phyloP scores from a whole-genome alignment of 192 early-diverging fungal species.

The Entrophospora sp. region DNA sequence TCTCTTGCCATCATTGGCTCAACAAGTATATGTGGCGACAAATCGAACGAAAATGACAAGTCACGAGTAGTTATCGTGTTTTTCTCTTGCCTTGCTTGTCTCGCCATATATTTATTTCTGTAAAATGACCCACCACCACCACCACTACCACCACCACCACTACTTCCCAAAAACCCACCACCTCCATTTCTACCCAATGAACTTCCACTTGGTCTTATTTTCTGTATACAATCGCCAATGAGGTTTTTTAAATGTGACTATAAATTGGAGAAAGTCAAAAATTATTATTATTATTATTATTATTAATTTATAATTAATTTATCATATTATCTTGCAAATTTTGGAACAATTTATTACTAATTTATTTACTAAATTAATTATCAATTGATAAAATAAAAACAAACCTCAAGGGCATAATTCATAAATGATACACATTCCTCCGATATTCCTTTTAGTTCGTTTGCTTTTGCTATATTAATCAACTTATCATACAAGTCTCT shows the following conservation, averaged over 20 bases:
- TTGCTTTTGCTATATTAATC: constrained; percentile 2
- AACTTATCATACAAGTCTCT: neutral
- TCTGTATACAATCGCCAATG: constrained; percentile 7
- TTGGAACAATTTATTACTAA: neutral
- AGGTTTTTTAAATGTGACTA: constrained; percentile 14
- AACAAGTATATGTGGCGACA: constrained; percentile 17
- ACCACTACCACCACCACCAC: neutral
- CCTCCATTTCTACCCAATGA: neutral
- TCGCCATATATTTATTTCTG: neutral
- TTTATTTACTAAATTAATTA: neutral
- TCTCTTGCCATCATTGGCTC: neutral
- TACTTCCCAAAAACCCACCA: neutral
- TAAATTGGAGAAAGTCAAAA: neutral
- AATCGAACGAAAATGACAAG: constrained; percentile 9
- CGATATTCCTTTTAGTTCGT: neutral
- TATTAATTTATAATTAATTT: neutral
- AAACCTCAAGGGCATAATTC: constrained; percentile 11
- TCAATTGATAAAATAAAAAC: neutral
- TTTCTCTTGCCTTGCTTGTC: neutral
- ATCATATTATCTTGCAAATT: neutral
- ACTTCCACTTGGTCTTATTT: neutral
- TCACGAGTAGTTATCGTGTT: neutral
- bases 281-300: neutral
- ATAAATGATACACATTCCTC: constrained; percentile 4
- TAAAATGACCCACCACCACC: neutral